phyloP scores from a whole-genome alignment of 2,329 filamentous ascomycete genomes.

The Hypoxylon sp. region DNA sequence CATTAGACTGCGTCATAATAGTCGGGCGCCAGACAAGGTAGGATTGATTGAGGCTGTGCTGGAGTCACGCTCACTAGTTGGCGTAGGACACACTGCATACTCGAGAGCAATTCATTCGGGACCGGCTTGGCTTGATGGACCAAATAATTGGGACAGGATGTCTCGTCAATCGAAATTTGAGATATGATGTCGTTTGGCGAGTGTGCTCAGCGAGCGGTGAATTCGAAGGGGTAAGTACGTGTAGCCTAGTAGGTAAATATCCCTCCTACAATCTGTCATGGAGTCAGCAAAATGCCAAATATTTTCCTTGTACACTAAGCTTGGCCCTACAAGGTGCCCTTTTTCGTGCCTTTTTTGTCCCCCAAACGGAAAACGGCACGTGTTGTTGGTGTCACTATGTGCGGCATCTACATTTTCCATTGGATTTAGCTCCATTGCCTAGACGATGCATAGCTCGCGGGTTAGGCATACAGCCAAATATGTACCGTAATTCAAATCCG shows the following conservation, averaged over 20 bases:
- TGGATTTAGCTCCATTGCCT: neutral
- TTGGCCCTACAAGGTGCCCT: slow-evolving; percentile 8
- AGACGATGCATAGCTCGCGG: slow-evolving; percentile 3
- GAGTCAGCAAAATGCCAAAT: slow-evolving; percentile 14
- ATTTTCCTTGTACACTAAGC: slow-evolving; percentile 17
- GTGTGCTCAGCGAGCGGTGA: neutral
- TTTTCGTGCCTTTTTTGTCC: no score
- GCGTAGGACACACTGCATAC: slow-evolving; percentile 11
- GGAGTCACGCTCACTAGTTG: slow-evolving; percentile 33
- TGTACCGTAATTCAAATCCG: slow-evolving; percentile 6
- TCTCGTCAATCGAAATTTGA: neutral
- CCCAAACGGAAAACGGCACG: slow-evolving; percentile 32
- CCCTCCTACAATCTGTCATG: neutral
- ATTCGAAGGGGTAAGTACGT: neutral
- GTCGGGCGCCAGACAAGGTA: slow-evolving; percentile 20
- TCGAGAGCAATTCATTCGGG: slow-evolving; percentile 2
- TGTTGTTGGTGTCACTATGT: slow-evolving; percentile 12
- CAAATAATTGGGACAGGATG: neutral
- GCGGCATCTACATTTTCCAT: slow-evolving; percentile 15
- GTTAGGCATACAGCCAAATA: slow-evolving; percentile 22
- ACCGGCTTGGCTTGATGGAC: slow-evolving; percentile 7
- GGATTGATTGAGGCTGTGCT: slow-evolving; percentile 39
- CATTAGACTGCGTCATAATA: slow-evolving; percentile 14
- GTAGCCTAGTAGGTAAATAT: neutral
- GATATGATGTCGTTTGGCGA: neutral